Base-by-base conservation (phyloP, 1,139 yeast genomes). In the Protomyces arabidopsidicola region DNA sequence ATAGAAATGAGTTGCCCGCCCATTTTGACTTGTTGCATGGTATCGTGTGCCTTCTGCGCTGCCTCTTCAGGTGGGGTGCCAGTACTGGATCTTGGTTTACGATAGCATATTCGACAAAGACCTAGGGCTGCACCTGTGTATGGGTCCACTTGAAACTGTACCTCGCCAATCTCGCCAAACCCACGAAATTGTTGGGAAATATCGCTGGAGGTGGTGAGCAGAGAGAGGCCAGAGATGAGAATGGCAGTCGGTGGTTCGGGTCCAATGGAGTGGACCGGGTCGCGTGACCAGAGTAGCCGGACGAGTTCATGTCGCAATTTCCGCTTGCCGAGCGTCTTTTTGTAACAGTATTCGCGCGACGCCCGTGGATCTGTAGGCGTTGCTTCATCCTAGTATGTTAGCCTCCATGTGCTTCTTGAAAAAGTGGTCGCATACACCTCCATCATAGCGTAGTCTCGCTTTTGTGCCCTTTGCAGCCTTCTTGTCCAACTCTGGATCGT, bases 41-140 rank as follows among this genome's bases (percentile, higher is more conserved):
- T 74, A 27, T 72, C 70, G 0, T 78, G 75, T 0, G 82, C 82
- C 53, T 70, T 72, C n/a, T 72, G 70, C 2, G 86, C 86, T 8
- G 78, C 45, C 31, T 63, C 66, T 9, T 45, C 59, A 10, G 60
- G 77, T 76, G 39, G 64, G 65, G 58, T 66, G 39, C 20, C 66
- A 36, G 67, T 68, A 57, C 83, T 86, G 20, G 22, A 18, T 1
- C 78, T 71, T 22, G 78, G 77, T 2, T 91, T 91, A 65, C 80
- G 84, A 74, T 82, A 90, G 65, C 81, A 78, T 63, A 90, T 78
- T 22, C 84, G 77, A 54, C 87, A 88, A 39, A 90, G 77, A 2
- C 96, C 95, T 59, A 90, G 75, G 0, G 96, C 93, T 24, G 87
- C 88, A 2, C 91, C 96, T 61, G 88, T 85, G 20, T 79, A 78